Evolutionary conservation across 1,139 yeast genomes (phyloP).

Genomic region (Candida pseudocylindracea): DNA sequence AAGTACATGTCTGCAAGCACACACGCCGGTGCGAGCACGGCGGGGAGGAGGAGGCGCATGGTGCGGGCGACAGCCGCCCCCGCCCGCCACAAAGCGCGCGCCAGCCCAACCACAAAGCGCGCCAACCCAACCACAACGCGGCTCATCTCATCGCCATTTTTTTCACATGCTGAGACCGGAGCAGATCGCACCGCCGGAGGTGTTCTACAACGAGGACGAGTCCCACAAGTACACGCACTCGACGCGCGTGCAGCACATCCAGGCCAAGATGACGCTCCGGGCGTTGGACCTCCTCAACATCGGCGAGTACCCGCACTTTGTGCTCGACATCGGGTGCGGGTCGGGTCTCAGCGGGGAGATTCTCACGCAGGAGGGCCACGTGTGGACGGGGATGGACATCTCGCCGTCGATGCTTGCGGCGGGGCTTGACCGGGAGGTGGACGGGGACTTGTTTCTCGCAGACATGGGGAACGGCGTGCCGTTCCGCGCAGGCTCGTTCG

Average conservation of each 20-base stretch:
- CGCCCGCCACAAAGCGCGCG: too few relatives aligned
- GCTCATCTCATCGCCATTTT: too few relatives aligned
- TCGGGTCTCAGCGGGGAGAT: slow-evolving; percentile 94
- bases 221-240: slow-evolving; percentile 78
- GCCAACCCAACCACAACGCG: too few relatives aligned
- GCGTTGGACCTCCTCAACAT: slow-evolving; percentile 74
- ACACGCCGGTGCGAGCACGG: too few relatives aligned
- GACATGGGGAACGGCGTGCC: slow-evolving; percentile 95
- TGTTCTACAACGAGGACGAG: slow-evolving; percentile 80
- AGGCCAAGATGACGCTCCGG: slow-evolving; percentile 90
- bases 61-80: too few relatives aligned
- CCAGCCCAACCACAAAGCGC: too few relatives aligned
- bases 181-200: slow-evolving; percentile 92
- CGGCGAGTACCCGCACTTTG: slow-evolving; percentile 39
- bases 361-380: slow-evolving; percentile 77
- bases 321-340: slow-evolving; percentile 93
- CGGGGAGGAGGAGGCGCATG: too few relatives aligned
- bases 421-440: slow-evolving; percentile 77
- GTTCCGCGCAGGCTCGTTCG: slow-evolving; percentile 89
- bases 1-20: too few relatives aligned
- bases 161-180: slow-evolving; percentile 82
- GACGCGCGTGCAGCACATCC: slow-evolving; percentile 93
- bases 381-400: slow-evolving; percentile 95
- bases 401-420: slow-evolving; percentile 93
- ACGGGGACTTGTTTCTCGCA: slow-evolving; percentile 76